These are phyloP conservation scores for Sporothrix dimorphospora DNA, from an alignment of 2,329 filamentous ascomycete genomes.

Conservation along the genomic window DNA sequence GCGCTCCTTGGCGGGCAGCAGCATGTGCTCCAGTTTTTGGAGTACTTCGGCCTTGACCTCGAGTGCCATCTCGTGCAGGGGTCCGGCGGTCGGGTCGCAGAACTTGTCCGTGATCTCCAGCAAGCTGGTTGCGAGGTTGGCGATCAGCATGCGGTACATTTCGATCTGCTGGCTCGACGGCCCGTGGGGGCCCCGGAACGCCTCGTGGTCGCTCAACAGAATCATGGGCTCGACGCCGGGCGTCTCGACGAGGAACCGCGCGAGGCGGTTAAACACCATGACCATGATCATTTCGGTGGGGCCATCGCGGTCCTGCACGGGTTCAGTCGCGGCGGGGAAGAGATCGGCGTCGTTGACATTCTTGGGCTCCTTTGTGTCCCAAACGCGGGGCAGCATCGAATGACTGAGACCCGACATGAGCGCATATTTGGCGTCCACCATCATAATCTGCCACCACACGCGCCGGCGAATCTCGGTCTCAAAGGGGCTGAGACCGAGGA, in stretches of 20 bases:
- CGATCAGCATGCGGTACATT: slow-evolving; percentile 48
- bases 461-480: slow-evolving; percentile 70
- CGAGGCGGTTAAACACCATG: slow-evolving; percentile 55
- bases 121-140: slow-evolving; percentile 49
- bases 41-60: slow-evolving; percentile 52
- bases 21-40: slow-evolving; percentile 53
- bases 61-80: slow-evolving; percentile 56
- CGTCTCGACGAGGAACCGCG: slow-evolving; percentile 53
- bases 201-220: slow-evolving; percentile 48
- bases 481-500: slow-evolving; percentile 60
- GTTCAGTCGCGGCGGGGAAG: slow-evolving; percentile 55
- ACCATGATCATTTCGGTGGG: slow-evolving; percentile 65
- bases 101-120: slow-evolving; percentile 53
- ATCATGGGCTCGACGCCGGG: slow-evolving; percentile 55
- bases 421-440: slow-evolving; percentile 61
- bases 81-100: slow-evolving; percentile 56
- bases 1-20: slow-evolving; percentile 51
- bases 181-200: slow-evolving; percentile 35
- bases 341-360: slow-evolving; percentile 65
- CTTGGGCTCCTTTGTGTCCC: slow-evolving; percentile 59
- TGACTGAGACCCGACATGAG: slow-evolving; percentile 61
- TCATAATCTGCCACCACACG: slow-evolving; percentile 67
- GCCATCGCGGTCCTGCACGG: slow-evolving; percentile 55
- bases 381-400: slow-evolving; percentile 54
- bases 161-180: slow-evolving; percentile 44